A percentile compares a stretch with the other conserved stretches of the same genome.
Evolutionary conservation across 768 basidiomycete species (phyloP).

Genomic region (Phaeolepiota aurea): DNA sequence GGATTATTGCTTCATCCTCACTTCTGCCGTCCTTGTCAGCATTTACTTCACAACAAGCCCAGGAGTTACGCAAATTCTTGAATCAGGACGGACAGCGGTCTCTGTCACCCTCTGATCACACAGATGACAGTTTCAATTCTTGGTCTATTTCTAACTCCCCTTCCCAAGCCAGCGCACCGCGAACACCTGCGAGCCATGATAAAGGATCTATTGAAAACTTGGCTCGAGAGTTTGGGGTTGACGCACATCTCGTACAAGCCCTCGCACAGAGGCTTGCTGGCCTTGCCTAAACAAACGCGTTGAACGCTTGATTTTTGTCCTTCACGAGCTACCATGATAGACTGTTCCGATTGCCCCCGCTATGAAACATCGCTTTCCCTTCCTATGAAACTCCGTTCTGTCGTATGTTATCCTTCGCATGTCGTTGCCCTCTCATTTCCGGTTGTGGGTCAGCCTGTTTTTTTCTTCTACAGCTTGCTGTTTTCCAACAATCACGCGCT

Average conservation of each 20-base stretch:
- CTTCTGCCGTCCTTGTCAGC: constrained; percentile 28
- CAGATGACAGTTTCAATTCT: constrained; percentile 3
- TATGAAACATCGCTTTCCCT: background rate
- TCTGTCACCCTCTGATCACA: constrained; percentile 10
- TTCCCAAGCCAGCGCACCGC: constrained; percentile 12
- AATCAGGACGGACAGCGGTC: constrained; percentile 20
- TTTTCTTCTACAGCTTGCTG: too few relatives aligned
- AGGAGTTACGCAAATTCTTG: constrained; percentile 35
- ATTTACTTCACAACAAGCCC: constrained; percentile 55
- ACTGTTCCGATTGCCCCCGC: background rate
- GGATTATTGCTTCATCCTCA: background rate
- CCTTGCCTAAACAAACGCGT: background rate
- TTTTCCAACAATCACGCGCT: too few relatives aligned
- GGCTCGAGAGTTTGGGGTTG: constrained; percentile 72
- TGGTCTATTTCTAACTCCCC: constrained; percentile 10
- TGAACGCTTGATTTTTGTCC: background rate
- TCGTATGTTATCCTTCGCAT: background rate
- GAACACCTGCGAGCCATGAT: constrained; percentile 16
- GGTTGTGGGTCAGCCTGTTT: too few relatives aligned
- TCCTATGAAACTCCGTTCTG: background rate
- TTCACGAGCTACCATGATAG: background rate
- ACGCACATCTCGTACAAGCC: constrained; percentile 58
- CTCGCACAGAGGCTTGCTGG: constrained; percentile 49
- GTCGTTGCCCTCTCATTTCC: background rate
- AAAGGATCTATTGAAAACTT: constrained; percentile 32